Base-by-base conservation (phyloP, 306 rosid species). In the Pueraria montana region DNA sequence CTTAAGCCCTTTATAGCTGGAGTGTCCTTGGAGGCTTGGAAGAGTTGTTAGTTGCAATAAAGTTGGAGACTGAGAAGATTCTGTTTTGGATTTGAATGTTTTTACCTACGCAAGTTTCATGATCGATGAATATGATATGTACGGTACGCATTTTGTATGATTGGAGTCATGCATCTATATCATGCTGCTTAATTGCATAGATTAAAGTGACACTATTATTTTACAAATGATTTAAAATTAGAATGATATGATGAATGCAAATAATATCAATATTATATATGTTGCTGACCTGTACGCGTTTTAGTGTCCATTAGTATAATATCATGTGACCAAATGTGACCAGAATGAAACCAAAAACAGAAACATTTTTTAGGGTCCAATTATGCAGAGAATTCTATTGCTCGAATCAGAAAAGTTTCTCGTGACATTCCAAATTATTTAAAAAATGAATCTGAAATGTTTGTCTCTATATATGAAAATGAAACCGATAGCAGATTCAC, bases 381-480 rank as follows among this genome's bases (percentile, higher is more conserved):
- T 86, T 85, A 86, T 90, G 85, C 88, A 77, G 69, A 69, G 63
- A 79, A 84, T 83, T 85, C 48, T 65, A 79, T 77, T 82, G 79
- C 84, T 85, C 64, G 80, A 85, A 83, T 86, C 83, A 89, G 91
- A 89, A 88, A 87, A 82, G 83, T 79, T 85, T 91, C 94, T 89
- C 95, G 93, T 93, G 97, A 91, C 94, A 88, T 87, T 87, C 85
- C 87, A 83, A 85, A 55, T 80, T 74, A 87, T 83, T 85, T 82
- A 3, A 24, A 64, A 84, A 74, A 68, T 77, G 71, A 63, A 69
- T 80, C 64, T 34, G 10, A 58, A 74, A n/a, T 82, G 63, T 77
- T 80, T 88, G 87, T 88, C 88, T 46, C 53, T 38, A 46, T 56
- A 24, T 72, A 68, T 67, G 86, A 85, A 84, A 67, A 79, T 83